phyloP scores from a whole-genome alignment of 108 stramenopile species.

The Cyclotella cryptica region DNA sequence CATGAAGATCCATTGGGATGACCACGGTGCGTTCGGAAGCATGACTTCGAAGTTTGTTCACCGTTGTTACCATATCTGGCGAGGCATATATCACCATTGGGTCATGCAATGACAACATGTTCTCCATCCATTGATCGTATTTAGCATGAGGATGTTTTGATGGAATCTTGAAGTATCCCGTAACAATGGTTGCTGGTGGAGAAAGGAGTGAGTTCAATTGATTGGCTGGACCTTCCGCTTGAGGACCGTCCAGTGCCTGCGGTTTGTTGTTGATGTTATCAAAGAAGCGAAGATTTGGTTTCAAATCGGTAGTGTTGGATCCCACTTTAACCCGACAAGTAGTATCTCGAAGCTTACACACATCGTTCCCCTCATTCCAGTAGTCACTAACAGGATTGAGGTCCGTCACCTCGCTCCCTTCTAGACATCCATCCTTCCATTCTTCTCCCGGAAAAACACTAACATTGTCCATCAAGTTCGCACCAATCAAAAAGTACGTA shows the following conservation, averaged over 20 bases:
- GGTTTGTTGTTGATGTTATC: neutral
- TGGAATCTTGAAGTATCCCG: too few relatives aligned
- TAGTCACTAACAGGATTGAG: slow-evolving; percentile 7
- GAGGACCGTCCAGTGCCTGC: neutral
- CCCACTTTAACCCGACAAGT: neutral
- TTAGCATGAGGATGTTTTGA: too few relatives aligned
- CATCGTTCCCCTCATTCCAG: slow-evolving; percentile 8
- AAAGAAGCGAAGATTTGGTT: slow-evolving; percentile 4
- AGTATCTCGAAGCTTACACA: slow-evolving; percentile 3
- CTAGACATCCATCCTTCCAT: slow-evolving; percentile 22
- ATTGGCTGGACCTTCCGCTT: slow-evolving; percentile 40
- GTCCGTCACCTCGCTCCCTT: slow-evolving; percentile 6
- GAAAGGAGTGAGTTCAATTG: too few relatives aligned
- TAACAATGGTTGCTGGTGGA: too few relatives aligned
- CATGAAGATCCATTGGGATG: neutral
- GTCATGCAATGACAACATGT: too few relatives aligned
- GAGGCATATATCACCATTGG: neutral
- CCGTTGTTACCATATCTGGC: neutral
- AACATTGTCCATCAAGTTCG: slow-evolving; percentile 16
- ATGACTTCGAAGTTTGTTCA: neutral
- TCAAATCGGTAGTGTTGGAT: neutral
- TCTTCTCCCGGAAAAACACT: slow-evolving; percentile 17
- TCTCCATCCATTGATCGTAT: too few relatives aligned
- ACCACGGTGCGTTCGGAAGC: neutral
- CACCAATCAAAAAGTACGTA: slow-evolving; percentile 15